These are phyloP conservation scores for Apophysomyces trapeziformis DNA, from an alignment of 371 early-diverging fungal species.

Conservation along the genomic window DNA sequence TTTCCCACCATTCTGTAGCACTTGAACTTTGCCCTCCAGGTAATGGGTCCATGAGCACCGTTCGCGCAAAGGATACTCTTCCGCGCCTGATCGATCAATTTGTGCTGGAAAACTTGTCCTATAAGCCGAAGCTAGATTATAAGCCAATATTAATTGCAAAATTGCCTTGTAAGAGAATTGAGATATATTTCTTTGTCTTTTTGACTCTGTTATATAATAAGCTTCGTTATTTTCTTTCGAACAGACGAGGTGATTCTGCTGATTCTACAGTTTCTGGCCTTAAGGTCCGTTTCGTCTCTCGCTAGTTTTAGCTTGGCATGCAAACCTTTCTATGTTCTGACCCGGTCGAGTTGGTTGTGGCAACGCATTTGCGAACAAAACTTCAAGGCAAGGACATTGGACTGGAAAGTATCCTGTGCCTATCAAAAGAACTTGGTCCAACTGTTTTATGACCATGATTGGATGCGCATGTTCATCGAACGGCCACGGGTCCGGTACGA, in stretches of 20 bases:
- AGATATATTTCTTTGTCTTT: background rate
- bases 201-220: no score
- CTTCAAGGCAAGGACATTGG: slow-evolving; percentile 28
- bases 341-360: slow-evolving; percentile 53
- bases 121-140: slow-evolving; percentile 40
- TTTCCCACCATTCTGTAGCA: slow-evolving; percentile 1
- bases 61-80: slow-evolving; percentile 27
- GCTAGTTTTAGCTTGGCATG: slow-evolving; percentile 47
- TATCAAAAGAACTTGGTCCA: slow-evolving; percentile 17
- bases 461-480: slow-evolving; percentile 50
- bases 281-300: slow-evolving; percentile 38
- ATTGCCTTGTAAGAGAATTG: slow-evolving; percentile 36
- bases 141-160: slow-evolving; percentile 44
- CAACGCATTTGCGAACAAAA: slow-evolving; percentile 47
- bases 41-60: background rate
- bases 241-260: slow-evolving; percentile 34
- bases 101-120: slow-evolving; percentile 20
- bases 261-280: slow-evolving; percentile 33
- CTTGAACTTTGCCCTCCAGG: background rate
- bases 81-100: slow-evolving; percentile 33
- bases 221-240: background rate
- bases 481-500: slow-evolving; percentile 61
- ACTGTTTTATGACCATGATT: slow-evolving; percentile 21
- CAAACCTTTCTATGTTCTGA: slow-evolving; percentile 48
- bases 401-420: slow-evolving; percentile 15